phyloP scores from a whole-genome alignment of 83 land plant genomes.

The Isoetes engelmannii region DNA sequence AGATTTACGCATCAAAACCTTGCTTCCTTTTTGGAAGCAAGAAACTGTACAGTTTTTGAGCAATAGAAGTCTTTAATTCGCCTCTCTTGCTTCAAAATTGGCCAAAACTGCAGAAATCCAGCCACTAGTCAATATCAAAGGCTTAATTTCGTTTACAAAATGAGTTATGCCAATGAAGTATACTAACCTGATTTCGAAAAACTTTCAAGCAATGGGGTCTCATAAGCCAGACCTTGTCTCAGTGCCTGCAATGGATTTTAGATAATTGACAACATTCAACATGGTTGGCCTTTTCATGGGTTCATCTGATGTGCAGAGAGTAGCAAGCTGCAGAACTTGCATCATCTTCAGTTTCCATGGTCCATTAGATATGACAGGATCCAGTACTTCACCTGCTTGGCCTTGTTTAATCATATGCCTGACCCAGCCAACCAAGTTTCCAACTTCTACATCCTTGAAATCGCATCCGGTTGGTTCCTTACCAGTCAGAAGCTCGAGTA shows the following conservation, averaged over 20 bases:
- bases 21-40: no score
- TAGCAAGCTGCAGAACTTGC: constrained; percentile 29
- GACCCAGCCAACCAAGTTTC: constrained; percentile 33
- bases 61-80: no score
- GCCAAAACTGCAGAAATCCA: no score
- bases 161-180: no score
- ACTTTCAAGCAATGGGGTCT: no score
- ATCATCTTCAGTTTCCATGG: constrained; percentile 25
- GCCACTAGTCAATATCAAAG: no score
- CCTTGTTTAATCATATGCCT: constrained; percentile 20
- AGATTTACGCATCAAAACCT: no score
- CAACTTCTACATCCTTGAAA: constrained; percentile 32
- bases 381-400: constrained; percentile 20
- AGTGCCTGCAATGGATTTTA: constrained; percentile 20
- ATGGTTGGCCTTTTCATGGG: constrained; percentile 30
- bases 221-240: no score
- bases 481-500: constrained; percentile 11
- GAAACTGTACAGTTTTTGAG: no score
- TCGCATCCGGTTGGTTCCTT: constrained; percentile 21
- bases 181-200: no score
- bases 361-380: constrained; percentile 18
- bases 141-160: no score
- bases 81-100: no score
- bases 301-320: constrained; percentile 28
- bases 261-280: constrained; percentile 26